These are phyloP conservation scores for Periglandula ipomoeae DNA, from an alignment of 2,329 filamentous ascomycete species.

Conservation along the genomic window DNA sequence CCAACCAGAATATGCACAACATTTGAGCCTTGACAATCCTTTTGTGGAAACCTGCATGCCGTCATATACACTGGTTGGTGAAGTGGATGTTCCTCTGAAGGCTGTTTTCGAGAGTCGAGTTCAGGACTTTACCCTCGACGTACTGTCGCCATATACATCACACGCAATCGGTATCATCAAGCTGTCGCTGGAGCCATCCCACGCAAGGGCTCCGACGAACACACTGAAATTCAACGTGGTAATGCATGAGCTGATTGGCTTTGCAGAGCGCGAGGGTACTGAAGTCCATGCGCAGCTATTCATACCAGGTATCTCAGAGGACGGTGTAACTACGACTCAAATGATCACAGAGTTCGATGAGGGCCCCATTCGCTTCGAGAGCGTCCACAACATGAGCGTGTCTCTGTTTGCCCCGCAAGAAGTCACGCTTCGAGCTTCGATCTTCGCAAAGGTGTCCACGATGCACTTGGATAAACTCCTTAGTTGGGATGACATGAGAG, in stretches of 20 bases:
- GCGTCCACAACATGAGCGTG: slow-evolving; percentile 95
- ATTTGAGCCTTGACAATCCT: slow-evolving; percentile 85
- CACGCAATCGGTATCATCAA: slow-evolving; percentile 86
- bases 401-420: slow-evolving; percentile 63
- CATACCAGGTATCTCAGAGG: slow-evolving; percentile 80
- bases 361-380: slow-evolving; percentile 85
- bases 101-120: slow-evolving; percentile 92
- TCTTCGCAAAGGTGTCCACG: slow-evolving; percentile 81
- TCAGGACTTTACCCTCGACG: slow-evolving; percentile 86
- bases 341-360: slow-evolving; percentile 94
- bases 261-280: slow-evolving; percentile 89
- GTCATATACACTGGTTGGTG: slow-evolving; percentile 84
- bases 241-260: slow-evolving; percentile 92
- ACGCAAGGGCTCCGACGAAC: slow-evolving; percentile 81
- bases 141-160: slow-evolving; percentile 85
- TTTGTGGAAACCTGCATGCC: slow-evolving; percentile 89
- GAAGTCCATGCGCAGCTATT: slow-evolving; percentile 97
- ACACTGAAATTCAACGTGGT: slow-evolving; percentile 98
- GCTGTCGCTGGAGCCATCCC: slow-evolving; percentile 85
- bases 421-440: slow-evolving; percentile 71
- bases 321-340: slow-evolving; percentile 87
- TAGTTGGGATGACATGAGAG: slow-evolving; percentile 98
- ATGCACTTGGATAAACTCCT: slow-evolving; percentile 97
- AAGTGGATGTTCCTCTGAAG: slow-evolving; percentile 82
- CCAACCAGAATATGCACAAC: slow-evolving; percentile 86